Evolutionary conservation across 2,329 filamentous ascomycete genomes (phyloP), one percentile per base, ranked within the genome.

Genomic region (Aspergillus udagawae): DNA sequence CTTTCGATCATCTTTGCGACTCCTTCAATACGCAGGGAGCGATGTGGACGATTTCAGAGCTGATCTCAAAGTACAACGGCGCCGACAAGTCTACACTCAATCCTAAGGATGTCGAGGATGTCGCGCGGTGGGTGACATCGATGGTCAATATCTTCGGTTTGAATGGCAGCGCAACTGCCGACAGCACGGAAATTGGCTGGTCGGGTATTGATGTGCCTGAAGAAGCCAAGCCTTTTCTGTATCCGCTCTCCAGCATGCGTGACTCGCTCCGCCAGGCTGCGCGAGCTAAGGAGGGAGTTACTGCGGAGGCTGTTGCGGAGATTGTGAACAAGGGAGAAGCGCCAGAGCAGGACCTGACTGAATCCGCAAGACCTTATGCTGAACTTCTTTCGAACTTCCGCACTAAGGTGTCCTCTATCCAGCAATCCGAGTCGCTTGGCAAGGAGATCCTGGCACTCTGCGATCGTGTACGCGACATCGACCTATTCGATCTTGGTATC

Each of bases 71-170:
- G 45, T 89, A 88, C 69, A 96, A 96, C 74, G 79, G 77, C 27
- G 74, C 77, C 17, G 72, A 78, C 53, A 78, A 78, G 53, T 70
- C 76, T 5, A 66, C 73, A 6, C 63, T 85, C 1, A 79, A 81
- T 5, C 71, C 77, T 7, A 69, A 74, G 35, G 77, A 80, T 7
- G 77, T 80, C 2, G 73, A 82, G 49, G 77, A 78, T 10, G 72
- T 90, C 54, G 91, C 89, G 6, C 82, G 84, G 53, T 97, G 90
- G 87, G 80, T 96, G 48, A 96, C 92, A 1, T 86, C 86, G 56
- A 88, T 96, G 58, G 86, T 94, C 17, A 88, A 89, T 58, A 90
- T 93, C 60, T 90, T 97, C 60, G 93, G 93, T 44, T 82, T 97
- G 58, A 73, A 83, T 66, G 76, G 77, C 47, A 65, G 69, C 23